Conservation (phyloP, 2,329 filamentous ascomycete genomes). For the Westerdykella sp. region DNA sequence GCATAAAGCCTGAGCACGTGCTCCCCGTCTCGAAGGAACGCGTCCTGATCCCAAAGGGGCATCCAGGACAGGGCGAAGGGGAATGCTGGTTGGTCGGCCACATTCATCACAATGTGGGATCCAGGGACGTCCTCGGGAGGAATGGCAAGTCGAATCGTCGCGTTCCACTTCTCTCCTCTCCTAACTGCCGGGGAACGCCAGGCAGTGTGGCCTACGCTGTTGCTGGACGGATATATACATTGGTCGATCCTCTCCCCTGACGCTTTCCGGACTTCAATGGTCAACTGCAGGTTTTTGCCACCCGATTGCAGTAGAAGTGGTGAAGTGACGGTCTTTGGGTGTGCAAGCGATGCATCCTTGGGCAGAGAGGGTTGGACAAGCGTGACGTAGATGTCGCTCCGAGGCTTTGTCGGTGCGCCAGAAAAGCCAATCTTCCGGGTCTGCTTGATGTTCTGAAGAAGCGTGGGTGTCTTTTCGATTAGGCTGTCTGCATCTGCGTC, state of each 20-base stretch:
- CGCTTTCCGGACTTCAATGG: conserved; percentile 75
- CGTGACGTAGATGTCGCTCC: conserved; percentile 94
- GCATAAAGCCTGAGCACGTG: conserved; percentile 81
- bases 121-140: conserved; percentile 71
- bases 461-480: conserved; percentile 79
- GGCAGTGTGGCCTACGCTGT: conserved; percentile 68
- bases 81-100: conserved; percentile 78
- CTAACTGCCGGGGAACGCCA: conserved; percentile 83
- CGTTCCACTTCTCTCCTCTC: conserved; percentile 76
- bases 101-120: conserved; percentile 81
- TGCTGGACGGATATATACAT: conserved; percentile 83
- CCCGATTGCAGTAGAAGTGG: conserved; percentile 59
- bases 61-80: conserved; percentile 91
- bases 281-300: conserved; percentile 75
- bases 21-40: conserved; percentile 79
- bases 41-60: conserved; percentile 86
- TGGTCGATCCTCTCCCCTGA: conserved; percentile 77
- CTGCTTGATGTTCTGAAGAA: conserved; percentile 72
- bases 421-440: conserved; percentile 91
- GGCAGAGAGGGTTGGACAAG: conserved; percentile 72
- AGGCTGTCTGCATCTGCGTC: conserved; percentile 71
- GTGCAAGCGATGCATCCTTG: conserved; percentile 56
- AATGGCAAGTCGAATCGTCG: conserved; percentile 77
- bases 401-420: conserved; percentile 76
- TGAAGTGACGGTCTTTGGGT: conserved; percentile 74